Conservation (phyloP, 1,139 yeast genomes). For the Hansenula anomala region DNA sequence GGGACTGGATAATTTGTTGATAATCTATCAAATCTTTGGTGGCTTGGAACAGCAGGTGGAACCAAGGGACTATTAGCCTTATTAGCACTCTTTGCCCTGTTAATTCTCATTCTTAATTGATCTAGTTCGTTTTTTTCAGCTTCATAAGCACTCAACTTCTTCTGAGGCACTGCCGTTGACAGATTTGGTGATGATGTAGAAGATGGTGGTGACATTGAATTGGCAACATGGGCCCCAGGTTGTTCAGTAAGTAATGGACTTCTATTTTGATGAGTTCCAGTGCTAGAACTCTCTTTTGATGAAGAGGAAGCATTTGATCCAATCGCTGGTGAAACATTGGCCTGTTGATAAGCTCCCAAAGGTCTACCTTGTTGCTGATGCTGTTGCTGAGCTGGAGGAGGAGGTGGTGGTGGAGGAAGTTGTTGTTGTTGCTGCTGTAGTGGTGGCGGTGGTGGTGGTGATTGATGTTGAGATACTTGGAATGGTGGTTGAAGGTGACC, state of each 20-base stretch:
- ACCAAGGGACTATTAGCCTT: not conserved
- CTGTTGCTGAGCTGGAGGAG: not conserved
- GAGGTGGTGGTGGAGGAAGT: not conserved
- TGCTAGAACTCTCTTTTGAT: too few species aligned
- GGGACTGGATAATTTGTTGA: not conserved
- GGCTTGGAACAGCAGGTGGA: not conserved
- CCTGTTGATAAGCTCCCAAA: not conserved
- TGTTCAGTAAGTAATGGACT: too few species aligned
- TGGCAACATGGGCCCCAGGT: not conserved
- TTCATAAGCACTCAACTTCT: not conserved
- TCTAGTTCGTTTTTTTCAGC: conserved; percentile 1
- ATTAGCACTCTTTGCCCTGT: not conserved
- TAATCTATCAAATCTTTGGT: conserved; percentile 1
- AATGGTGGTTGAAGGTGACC: not conserved
- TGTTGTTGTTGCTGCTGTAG: not conserved
- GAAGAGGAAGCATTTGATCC: too few species aligned
- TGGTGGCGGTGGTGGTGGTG: not conserved
- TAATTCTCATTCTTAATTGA: not conserved
- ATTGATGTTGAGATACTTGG: not conserved
- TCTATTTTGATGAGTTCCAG: too few species aligned
- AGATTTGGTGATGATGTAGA: not conserved
- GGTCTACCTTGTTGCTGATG: not conserved
- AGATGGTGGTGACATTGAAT: not conserved
- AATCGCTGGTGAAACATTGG: not conserved
- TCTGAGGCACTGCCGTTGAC: not conserved